Base-by-base conservation (phyloP, 805 yeast species). In the Wickerhamomyces sydowiorum region DNA sequence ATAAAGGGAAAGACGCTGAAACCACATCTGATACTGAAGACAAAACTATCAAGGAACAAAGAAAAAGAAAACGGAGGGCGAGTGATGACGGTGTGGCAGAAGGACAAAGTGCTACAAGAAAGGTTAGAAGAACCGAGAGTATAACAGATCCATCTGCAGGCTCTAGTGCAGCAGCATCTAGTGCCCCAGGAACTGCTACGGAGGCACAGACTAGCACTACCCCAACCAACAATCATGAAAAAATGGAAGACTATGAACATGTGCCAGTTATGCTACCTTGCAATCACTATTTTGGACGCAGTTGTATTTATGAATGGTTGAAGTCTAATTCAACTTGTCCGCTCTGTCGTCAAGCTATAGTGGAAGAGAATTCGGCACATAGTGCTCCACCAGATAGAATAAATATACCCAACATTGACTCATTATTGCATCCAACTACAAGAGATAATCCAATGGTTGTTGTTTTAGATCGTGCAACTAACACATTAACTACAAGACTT, bases 261-360 rank as follows among this genome's bases (percentile, higher is more conserved):
- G 60, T 72, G 4, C 84, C 96, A 0, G 70, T 85, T 1, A 66
- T 73, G 44, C 69, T 91, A 74, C 93, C 96, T 0, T 91, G 99
- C 61, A 79, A 79, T 8, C 99, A 91, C 57, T 57, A 80, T 0
- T 91, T 93, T 67, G 98, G 99, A 7, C 73, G 80, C 47, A 74
- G 77, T n/a, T 91, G 99, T 66, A 67, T 89, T 20, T 75, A 70
- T 44, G 86, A 83, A 52, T 91, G 99, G 99, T 74, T 91, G 39
- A 75, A 73, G 46, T 65, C 75, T 20, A 80, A 84, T 52, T 73
- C 77, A 24, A 77, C 87, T 2, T 90, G 98, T 59, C 99, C 99
- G 0, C 63, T 91, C 37, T 91, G 99, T 59, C 78, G 98, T 44
- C 68, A 68, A 15, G 7, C 23, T 4, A 66, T 72, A 18, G 52